Percentiles rank a stretch among this genome's conserved stretches.
Conservation (phyloP, 2,329 filamentous ascomycete genomes). For the Elsinoe batatas region DNA sequence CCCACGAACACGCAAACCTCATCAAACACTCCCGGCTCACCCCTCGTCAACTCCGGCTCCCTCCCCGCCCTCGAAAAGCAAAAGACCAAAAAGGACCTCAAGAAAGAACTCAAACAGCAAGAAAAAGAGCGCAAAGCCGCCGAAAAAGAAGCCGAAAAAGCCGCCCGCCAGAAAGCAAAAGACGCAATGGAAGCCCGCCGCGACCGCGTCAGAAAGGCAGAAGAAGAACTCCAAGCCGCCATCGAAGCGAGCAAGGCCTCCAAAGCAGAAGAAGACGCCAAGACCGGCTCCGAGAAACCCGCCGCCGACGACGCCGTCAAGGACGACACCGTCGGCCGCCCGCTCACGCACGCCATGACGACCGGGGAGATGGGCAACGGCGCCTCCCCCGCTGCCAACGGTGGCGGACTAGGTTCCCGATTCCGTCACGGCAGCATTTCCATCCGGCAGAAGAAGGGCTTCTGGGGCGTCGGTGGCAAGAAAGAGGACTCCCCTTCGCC, state of each 20-base stretch:
- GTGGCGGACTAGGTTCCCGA: conserved; percentile 45
- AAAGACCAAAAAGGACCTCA: conserved; percentile 60
- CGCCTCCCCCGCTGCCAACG: background rate
- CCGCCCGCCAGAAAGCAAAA: conserved; percentile 27
- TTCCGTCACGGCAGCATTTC: conserved; percentile 66
- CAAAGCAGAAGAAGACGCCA: conserved; percentile 42
- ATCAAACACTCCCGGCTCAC: background rate
- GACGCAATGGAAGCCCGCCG: conserved; percentile 36
- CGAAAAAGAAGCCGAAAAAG: conserved; percentile 49
- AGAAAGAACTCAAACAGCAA: conserved; percentile 41
- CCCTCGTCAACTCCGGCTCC: conserved; percentile 2
- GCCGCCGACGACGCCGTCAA: conserved; percentile 17
- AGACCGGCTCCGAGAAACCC: conserved; percentile 16
- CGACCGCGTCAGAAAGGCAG: conserved; percentile 47
- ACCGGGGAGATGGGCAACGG: conserved; percentile 10
- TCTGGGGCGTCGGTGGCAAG: conserved; percentile 34
- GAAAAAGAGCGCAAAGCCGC: conserved; percentile 46
- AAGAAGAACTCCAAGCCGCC: conserved; percentile 54
- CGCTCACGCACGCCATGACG: background rate
- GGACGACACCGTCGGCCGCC: background rate
- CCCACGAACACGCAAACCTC: conserved; percentile 32
- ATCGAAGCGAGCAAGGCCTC: conserved; percentile 57
- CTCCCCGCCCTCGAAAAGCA: conserved; percentile 3
- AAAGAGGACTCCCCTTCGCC: conserved; percentile 30
- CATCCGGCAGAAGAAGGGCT: conserved; percentile 65